A percentile compares a stretch with the other conserved stretches of the same genome.
These are phyloP conservation scores for Scheffersomyces lignosus DNA, from an alignment of 805 yeast genomes.

Conservation along the genomic window DNA sequence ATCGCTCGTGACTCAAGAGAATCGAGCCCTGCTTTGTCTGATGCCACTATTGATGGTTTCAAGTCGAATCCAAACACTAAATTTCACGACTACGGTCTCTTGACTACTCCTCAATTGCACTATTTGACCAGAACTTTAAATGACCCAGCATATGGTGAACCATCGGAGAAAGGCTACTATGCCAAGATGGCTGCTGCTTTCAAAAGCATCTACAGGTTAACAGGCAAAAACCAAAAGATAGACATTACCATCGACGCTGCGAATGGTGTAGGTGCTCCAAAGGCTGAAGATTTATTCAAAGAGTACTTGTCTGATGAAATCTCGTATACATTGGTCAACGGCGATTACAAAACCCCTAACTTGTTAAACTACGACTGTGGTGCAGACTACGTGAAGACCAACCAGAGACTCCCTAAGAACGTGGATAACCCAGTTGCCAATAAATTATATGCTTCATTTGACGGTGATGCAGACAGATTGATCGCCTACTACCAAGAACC, in stretches of 20 bases:
- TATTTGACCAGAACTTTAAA: conserved; percentile 76
- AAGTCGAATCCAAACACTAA: conserved; percentile 43
- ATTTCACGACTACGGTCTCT: conserved; percentile 58
- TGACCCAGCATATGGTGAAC: conserved; percentile 60
- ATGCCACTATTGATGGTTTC: conserved; percentile 63
- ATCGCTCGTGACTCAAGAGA: conserved; percentile 89
- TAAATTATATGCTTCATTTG: conserved; percentile 76
- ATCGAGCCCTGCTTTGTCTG: conserved; percentile 67
- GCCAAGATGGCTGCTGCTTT: conserved; percentile 58
- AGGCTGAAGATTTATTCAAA: conserved; percentile 50
- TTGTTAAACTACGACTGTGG: conserved; percentile 80
- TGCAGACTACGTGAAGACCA: conserved; percentile 93
- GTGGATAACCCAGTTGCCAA: conserved; percentile 42
- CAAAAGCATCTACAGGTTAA: conserved; percentile 38
- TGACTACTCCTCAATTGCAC: conserved; percentile 95
- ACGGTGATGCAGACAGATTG: conserved; percentile 96
- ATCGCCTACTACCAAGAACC: conserved; percentile 66
- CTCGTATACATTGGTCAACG: conserved; percentile 51
- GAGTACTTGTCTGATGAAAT: conserved; percentile 42
- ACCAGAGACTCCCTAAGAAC: conserved; percentile 73
- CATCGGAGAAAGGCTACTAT: conserved; percentile 70
- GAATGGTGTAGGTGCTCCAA: conserved; percentile 95
- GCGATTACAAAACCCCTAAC: conserved; percentile 50
- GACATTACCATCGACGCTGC: conserved; percentile 82
- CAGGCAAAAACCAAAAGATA: conserved; percentile 25